These are phyloP conservation scores for Globisporangium rhizosaccharum DNA, from an alignment of 352 stramenopile species.

Conservation along the genomic window DNA sequence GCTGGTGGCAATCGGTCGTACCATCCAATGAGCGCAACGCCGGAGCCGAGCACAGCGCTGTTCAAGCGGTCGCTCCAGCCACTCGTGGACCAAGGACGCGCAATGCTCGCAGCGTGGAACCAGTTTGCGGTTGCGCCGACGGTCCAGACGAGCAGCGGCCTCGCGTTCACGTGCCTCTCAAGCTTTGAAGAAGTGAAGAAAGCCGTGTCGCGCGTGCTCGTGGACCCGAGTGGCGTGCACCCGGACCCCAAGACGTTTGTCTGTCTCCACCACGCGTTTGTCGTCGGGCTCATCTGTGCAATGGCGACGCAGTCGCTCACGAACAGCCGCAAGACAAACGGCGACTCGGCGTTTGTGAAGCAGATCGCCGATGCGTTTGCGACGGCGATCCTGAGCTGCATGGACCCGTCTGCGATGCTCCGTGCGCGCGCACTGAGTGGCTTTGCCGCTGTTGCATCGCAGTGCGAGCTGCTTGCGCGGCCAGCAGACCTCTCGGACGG, in stretches of 20 bases:
- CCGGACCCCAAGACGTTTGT: constrained; percentile 66
- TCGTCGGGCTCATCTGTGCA: constrained; percentile 72
- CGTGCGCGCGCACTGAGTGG: constrained; percentile 44
- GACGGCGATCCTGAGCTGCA: constrained; percentile 67
- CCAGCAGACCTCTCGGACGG: constrained; percentile 53
- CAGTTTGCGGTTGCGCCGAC: constrained; percentile 51
- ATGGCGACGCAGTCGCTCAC: constrained; percentile 74
- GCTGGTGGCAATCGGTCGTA: background rate
- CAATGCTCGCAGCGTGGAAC: constrained; percentile 76
- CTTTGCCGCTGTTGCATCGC: constrained; percentile 50
- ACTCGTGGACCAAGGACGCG: constrained; percentile 55
- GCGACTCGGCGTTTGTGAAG: constrained; percentile 62
- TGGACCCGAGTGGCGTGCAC: constrained; percentile 32
- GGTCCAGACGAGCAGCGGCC: constrained; percentile 41
- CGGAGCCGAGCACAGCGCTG: constrained; percentile 10
- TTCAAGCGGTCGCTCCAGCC: constrained; percentile 58
- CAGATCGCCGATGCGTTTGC: constrained; percentile 68
- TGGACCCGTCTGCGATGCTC: constrained; percentile 56
- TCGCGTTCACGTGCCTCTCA: constrained; percentile 61
- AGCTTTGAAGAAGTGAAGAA: constrained; percentile 83
- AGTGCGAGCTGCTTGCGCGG: constrained; percentile 36
- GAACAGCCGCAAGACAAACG: constrained; percentile 47
- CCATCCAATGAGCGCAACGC: background rate
- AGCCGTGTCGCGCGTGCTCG: constrained; percentile 54
- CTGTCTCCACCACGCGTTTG: constrained; percentile 73